Percentiles rank a stretch among this genome's conserved stretches.
Evolutionary conservation across 306 rosid species (phyloP).

Genomic region (Vachellia collinsii): DNA sequence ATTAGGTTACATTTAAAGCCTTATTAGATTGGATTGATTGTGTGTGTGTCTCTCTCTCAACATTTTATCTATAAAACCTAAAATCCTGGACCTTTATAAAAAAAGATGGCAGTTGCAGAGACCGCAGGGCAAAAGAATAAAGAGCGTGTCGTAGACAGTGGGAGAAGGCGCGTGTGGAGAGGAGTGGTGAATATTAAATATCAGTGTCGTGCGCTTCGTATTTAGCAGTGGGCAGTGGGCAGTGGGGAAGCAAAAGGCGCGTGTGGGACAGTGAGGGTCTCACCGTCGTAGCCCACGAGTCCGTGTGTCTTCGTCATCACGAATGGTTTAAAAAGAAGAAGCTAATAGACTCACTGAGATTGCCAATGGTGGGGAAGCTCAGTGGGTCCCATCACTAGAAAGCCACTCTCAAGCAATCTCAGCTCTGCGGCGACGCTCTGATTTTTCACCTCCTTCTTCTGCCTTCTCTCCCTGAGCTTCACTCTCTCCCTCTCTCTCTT

Average conservation of each 20-base stretch:
- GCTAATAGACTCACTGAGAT: background rate
- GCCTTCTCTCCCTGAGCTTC: slow-evolving; percentile 28
- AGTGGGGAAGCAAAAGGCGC: slow-evolving; percentile 29
- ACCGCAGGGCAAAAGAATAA: no score
- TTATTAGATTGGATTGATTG: no score
- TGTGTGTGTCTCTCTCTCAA: no score
- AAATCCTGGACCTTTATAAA: no score
- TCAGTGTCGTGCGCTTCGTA: background rate
- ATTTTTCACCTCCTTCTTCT: slow-evolving; percentile 40
- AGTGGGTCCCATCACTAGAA: slow-evolving; percentile 28
- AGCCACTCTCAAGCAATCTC: background rate
- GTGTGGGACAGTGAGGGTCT: slow-evolving; percentile 26
- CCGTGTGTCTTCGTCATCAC: slow-evolving; percentile 35
- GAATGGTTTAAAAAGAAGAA: background rate
- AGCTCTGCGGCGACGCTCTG: background rate
- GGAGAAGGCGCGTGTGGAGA: background rate
- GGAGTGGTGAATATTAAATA: background rate
- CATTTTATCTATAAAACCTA: no score
- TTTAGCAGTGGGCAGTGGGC: background rate
- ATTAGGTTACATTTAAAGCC: no score
- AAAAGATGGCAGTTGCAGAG: no score
- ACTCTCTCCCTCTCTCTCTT: background rate
- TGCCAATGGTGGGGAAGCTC: slow-evolving; percentile 31
- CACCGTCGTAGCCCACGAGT: slow-evolving; percentile 30
- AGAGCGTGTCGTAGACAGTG: background rate